phyloP scores from a whole-genome alignment of 768 basidiomycete species.

The Fomitopsis serialis region DNA sequence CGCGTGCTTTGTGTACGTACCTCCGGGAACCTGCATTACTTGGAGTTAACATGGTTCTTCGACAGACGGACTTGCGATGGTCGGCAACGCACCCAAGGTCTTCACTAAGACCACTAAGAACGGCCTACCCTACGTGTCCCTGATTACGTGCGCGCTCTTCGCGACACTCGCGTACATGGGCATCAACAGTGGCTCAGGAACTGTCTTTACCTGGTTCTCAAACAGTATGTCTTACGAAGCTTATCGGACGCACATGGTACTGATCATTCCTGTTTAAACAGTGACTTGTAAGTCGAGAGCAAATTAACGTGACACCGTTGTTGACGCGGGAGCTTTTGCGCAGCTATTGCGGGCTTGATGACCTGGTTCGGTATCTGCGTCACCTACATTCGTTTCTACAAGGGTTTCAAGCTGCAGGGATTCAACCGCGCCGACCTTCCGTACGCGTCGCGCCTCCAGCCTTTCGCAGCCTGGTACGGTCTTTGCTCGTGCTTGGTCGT shows the following conservation, averaged over 20 bases:
- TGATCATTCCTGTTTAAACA: conserved; percentile 1
- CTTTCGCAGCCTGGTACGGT: conserved; percentile 63
- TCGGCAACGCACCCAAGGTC: conserved; percentile 78
- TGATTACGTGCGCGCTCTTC: conserved; percentile 66
- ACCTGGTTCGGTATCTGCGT: conserved; percentile 46
- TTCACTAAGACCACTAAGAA: conserved; percentile 63
- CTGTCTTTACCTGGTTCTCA: conserved; percentile 76
- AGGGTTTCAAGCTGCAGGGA: conserved; percentile 79
- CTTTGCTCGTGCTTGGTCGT: conserved; percentile 35
- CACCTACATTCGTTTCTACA: conserved; percentile 67
- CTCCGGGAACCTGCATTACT: background rate
- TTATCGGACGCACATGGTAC: background rate
- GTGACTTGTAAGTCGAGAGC: conserved; percentile 4
- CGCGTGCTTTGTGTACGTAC: conserved; percentile 73
- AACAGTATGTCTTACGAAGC: conserved; percentile 32
- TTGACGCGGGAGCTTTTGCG: background rate
- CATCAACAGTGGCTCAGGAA: conserved; percentile 55
- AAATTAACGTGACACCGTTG: background rate
- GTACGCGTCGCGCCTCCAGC: conserved; percentile 61
- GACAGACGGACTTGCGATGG: conserved; percentile 71
- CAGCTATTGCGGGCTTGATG: conserved; percentile 40
- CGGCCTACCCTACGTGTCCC: conserved; percentile 74
- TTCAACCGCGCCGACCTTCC: conserved; percentile 68
- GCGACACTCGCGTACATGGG: conserved; percentile 80
- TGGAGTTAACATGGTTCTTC: background rate